phyloP scores from a whole-genome alignment of 2,329 filamentous ascomycete species.

The Fusarium scirpi region DNA sequence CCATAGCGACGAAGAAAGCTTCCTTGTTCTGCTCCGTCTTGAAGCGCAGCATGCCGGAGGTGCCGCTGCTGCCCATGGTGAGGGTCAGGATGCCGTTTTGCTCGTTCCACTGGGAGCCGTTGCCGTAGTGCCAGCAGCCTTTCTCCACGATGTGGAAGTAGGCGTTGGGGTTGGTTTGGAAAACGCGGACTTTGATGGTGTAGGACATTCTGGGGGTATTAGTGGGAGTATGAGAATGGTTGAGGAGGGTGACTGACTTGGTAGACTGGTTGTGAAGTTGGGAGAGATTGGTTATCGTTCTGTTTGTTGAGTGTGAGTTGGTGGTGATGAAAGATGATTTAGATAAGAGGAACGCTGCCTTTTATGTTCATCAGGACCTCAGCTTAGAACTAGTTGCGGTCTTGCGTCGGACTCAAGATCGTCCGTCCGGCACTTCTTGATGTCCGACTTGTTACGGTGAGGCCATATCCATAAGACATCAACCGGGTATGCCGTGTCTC shows the following conservation, averaged over 20 bases:
- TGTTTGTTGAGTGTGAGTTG: neutral
- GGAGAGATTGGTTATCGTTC: neutral
- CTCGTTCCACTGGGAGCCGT: conserved; percentile 31
- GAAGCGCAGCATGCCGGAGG: conserved; percentile 37
- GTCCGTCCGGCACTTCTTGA: too few species aligned
- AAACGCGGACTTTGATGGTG: conserved; percentile 40
- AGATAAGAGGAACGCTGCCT: fast-evolving
- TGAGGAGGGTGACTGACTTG: neutral
- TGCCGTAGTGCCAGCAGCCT: conserved; percentile 39
- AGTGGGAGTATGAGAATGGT: neutral
- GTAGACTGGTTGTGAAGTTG: neutral
- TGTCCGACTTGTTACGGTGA: neutral
- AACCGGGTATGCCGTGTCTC: neutral
- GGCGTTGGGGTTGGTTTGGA: conserved; percentile 38
- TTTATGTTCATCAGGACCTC: neutral
- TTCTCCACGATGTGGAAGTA: conserved; percentile 38
- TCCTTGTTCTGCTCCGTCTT: conserved; percentile 39
- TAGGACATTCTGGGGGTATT: conserved; percentile 32
- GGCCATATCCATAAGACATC: too few species aligned
- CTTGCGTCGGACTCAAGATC: too few species aligned
- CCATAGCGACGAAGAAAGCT: conserved; percentile 36
- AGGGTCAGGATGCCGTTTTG: conserved; percentile 19
- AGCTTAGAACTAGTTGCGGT: neutral
- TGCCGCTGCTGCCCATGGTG: conserved; percentile 37
- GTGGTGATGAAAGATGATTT: neutral